Evolutionary conservation across 164 flowering plant species (phyloP).

Genomic region (Litsea cubeba): DNA sequence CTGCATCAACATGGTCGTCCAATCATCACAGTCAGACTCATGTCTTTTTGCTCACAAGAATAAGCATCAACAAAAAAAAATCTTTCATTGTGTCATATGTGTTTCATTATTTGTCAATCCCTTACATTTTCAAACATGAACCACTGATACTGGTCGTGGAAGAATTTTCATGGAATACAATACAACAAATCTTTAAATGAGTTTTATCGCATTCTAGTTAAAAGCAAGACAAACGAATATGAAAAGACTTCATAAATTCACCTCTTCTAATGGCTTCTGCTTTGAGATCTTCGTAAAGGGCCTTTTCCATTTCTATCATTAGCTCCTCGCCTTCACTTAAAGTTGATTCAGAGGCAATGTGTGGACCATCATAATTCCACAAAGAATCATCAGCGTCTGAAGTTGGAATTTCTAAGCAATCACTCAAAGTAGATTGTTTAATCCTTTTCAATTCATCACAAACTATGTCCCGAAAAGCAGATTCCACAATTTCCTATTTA

Average conservation of each 20-base stretch:
- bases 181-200: background rate
- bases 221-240: background rate
- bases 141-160: background rate
- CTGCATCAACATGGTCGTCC: too few relatives aligned
- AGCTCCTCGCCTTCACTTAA: slow-evolving; percentile 70
- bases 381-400: slow-evolving; percentile 33
- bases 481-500: slow-evolving; percentile 48
- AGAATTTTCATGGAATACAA: background rate
- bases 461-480: slow-evolving; percentile 61
- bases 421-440: slow-evolving; percentile 26
- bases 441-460: slow-evolving; percentile 69
- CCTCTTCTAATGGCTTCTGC: slow-evolving; percentile 36
- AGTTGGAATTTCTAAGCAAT: slow-evolving; percentile 7
- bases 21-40: too few relatives aligned
- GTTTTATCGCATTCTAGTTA: background rate
- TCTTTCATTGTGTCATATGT: too few relatives aligned
- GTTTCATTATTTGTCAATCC: too few relatives aligned
- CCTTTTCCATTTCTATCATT: slow-evolving; percentile 75
- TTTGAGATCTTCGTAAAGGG: slow-evolving; percentile 69
- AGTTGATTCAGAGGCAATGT: slow-evolving; percentile 24
- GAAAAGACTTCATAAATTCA: slow-evolving; percentile 10
- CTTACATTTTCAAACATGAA: background rate
- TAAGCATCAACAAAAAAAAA: too few relatives aligned
- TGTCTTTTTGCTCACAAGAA: too few relatives aligned
- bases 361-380: slow-evolving; percentile 82